Conservation (phyloP, 768 basidiomycete genomes). For the Amanita inopinata region DNA sequence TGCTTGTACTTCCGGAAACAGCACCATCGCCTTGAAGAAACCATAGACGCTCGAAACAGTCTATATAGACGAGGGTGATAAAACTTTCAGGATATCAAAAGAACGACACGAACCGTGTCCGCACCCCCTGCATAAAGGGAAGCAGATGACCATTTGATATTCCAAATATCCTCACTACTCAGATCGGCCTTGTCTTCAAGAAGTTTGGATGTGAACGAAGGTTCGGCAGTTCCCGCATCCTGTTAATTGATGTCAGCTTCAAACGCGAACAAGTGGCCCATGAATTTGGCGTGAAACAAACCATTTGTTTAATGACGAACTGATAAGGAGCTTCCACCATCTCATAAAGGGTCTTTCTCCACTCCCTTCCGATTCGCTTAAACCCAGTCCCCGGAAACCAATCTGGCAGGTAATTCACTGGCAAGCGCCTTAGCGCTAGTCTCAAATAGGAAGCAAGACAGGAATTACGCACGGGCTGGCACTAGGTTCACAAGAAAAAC, state of each 20-base stretch:
- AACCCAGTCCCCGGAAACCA: slow-evolving; percentile 43
- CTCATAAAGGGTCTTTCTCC: slow-evolving; percentile 22
- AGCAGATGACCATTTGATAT: slow-evolving; percentile 35
- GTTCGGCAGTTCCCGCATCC: slow-evolving; percentile 22
- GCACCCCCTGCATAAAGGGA: slow-evolving; percentile 40
- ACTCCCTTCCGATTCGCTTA: slow-evolving; percentile 27
- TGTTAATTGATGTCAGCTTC: slow-evolving; percentile 4
- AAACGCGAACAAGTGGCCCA: background rate
- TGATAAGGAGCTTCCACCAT: slow-evolving; percentile 28
- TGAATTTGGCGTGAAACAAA: slow-evolving; percentile 8
- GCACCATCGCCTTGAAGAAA: slow-evolving; percentile 30
- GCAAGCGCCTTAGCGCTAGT: slow-evolving; percentile 5
- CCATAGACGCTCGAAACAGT: slow-evolving; percentile 28
- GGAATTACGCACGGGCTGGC: slow-evolving; percentile 8
- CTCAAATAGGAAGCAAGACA: background rate
- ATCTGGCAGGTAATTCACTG: slow-evolving; percentile 31
- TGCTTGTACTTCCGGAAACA: slow-evolving; percentile 27
- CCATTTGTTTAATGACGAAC: slow-evolving; percentile 22
- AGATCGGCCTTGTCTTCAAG: slow-evolving; percentile 21
- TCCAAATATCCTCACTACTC: slow-evolving; percentile 23
- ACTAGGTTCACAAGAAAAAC: slow-evolving; percentile 22
- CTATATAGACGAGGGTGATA: slow-evolving; percentile 14
- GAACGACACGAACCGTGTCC: slow-evolving; percentile 16
- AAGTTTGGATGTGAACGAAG: slow-evolving; percentile 24
- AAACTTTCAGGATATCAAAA: background rate